phyloP scores from a whole-genome alignment of 2,329 filamentous ascomycete species.

The Ampelomyces quisqualis region DNA sequence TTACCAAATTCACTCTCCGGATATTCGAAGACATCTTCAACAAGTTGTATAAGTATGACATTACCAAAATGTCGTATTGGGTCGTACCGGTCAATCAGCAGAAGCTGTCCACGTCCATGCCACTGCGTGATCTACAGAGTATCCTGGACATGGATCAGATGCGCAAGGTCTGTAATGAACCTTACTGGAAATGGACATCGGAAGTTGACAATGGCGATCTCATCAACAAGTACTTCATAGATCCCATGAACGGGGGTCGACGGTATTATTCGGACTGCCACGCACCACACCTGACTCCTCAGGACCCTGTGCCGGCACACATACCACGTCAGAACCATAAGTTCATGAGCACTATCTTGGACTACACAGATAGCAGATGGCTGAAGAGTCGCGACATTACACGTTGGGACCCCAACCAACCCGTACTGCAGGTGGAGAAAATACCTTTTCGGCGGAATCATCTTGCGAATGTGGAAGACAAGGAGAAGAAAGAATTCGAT shows the following conservation, averaged over 20 bases:
- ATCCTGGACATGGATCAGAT: constrained; percentile 66
- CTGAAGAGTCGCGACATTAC: constrained; percentile 54
- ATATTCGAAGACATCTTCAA: constrained; percentile 86
- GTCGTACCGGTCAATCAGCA: constrained; percentile 60
- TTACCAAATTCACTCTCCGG: constrained; percentile 73
- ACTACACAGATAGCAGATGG: constrained; percentile 80
- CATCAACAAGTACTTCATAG: constrained; percentile 55
- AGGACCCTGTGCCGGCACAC: constrained; percentile 63
- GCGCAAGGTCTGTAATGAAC: constrained; percentile 39
- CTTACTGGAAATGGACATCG: constrained; percentile 50
- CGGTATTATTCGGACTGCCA: constrained; percentile 57
- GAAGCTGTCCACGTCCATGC: background rate
- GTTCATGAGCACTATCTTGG: constrained; percentile 63
- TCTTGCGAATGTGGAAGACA: constrained; percentile 61
- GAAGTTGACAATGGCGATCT: constrained; percentile 46
- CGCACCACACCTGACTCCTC: constrained; percentile 58
- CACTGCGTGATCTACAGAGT: constrained; percentile 12
- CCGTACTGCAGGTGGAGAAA: constrained; percentile 74
- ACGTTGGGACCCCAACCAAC: constrained; percentile 67
- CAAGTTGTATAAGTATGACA: constrained; percentile 71
- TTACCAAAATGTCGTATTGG: constrained; percentile 76
- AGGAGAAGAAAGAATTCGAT: constrained; percentile 54
- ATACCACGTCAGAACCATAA: constrained; percentile 46
- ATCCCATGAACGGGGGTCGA: constrained; percentile 58
- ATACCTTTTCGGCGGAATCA: constrained; percentile 80